Conservation (phyloP, 2,329 filamentous ascomycete species). For the Fusarium duplospermum region DNA sequence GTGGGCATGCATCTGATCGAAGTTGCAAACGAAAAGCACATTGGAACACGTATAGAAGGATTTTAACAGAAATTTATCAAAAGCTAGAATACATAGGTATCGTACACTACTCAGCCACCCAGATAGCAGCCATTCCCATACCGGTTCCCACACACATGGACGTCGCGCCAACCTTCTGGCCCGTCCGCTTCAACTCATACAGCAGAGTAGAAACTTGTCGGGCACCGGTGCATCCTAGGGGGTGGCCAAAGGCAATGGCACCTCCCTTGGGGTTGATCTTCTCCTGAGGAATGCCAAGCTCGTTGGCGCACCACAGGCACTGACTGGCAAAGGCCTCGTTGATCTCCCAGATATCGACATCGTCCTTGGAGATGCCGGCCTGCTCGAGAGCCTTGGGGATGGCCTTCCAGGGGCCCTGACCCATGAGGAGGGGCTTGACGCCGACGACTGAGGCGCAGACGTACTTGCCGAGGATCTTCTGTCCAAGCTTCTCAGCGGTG, state of each 20-base stretch:
- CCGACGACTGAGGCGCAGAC: constrained; percentile 87
- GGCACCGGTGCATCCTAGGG: constrained; percentile 92
- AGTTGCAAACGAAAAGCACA: constrained; percentile 64
- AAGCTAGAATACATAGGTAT: constrained; percentile 37
- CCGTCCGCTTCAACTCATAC: constrained; percentile 87
- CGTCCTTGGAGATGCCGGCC: constrained; percentile 85
- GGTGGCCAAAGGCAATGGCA: constrained; percentile 95
- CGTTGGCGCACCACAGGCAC: constrained; percentile 91
- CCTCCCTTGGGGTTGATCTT: constrained; percentile 99
- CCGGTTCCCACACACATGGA: constrained; percentile 98
- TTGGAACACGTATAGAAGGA: constrained; percentile 65
- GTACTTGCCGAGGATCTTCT: constrained; percentile 92
- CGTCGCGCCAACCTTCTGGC: constrained; percentile 88
- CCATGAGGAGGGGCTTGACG: constrained; percentile 94
- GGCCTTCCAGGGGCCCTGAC: constrained; percentile 92
- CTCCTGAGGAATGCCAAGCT: constrained; percentile 82
- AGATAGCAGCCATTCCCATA: constrained; percentile 98
- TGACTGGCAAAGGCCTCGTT: constrained; percentile 98
- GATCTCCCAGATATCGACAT: constrained; percentile 98
- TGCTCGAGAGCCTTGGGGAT: constrained; percentile 93
- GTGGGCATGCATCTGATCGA: constrained; percentile 69
- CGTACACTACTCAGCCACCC: constrained; percentile 84
- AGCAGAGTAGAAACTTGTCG: constrained; percentile 93
- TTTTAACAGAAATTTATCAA: constrained; percentile 54
- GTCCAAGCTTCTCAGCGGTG: constrained; percentile 87